Base-by-base conservation (phyloP, 2,329 filamentous ascomycete genomes). In the Cladorrhinum sp. region DNA sequence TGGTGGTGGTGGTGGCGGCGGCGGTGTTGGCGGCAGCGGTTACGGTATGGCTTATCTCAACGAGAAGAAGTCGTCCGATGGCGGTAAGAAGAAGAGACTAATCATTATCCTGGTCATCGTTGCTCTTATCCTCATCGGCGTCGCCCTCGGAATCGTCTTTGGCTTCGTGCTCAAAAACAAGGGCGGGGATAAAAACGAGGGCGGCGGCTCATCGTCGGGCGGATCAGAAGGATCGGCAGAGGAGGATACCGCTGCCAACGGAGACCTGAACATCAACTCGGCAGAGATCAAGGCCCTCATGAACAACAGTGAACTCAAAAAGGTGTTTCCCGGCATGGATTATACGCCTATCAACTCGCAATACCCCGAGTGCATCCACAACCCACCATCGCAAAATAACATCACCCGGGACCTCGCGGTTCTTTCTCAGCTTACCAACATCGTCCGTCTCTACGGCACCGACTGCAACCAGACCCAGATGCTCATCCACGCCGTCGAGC, bases 381-480 rank as follows among this genome's bases (percentile, higher is more conserved):
- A 88, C 67, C 90, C 91, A 0, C 90, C 94, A 0, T 93, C 88
- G 33, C 94, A 97, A 73, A 96, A 98, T 77, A 97, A 98, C 72
- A 82, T 98, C 66, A 98, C 95, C 0, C 86, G 91, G 57, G 94
- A 98, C 72, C 79, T 97, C 61, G 94, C 95, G 1, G 88, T 97
- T 9, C 85, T 98, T 56, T 92, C 90, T 12, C 92, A 96, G 73
- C 80, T 98, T 49, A 96, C 92, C 62, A 93, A 96, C 72, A 88
- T 87, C 2, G 84, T 98, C 53, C 88, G 94, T 7, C 81, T 97
- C 1, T 98, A 98, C 73, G 94, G 94, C 55, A 98, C 92, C 12
- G 94, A 98, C 77, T 98, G 94, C 82, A 97, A 97, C 75, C 94
- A 98, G 76, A 98, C 94, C 0, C 85, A 96, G 74, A 95, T 98